Evolutionary conservation across 2,329 filamentous ascomycete species (phyloP), one percentile per base, ranked within the genome.

Genomic region (Bretziella fagacearum): DNA sequence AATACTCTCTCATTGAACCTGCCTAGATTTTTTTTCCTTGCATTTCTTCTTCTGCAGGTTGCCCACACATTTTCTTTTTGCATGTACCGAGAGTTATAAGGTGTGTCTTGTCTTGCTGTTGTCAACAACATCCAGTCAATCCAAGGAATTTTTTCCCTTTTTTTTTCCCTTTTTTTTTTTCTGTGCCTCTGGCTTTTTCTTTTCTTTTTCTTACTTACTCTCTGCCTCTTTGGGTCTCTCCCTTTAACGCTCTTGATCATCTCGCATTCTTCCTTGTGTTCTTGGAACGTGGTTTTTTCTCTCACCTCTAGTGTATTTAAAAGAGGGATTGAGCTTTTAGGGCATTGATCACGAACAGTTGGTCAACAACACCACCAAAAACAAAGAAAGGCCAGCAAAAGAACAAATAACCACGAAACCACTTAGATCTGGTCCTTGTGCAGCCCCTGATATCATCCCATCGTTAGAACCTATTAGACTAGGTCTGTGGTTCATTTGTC

Each of bases 131-230:
- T 25, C 20, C n/a, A 41, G 37, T n/a, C 7, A 41, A 41, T 41
- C 11, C 10, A 41, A 22, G 20, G 20, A 13, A 10, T n/a, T 25
- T 41, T 25, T n/a, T 25, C 37, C 20, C 23, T 23, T 39, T 23
- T 39, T 22, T 39, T 39, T 41, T n/a, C 20, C 37, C 20, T 25
- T 23, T 39, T 17, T 25, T 41, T 41, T n/a, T 37, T 23, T 46
- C 18, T 46, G 7, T 20, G 13, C 23, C 36, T 40, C 18, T 18
- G 10, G n/a, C 32, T 26, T 35, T 45, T 25, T 23, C 7, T 15
- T 15, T 18, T 17, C 18, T 33, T 37, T 37, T 20, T 35, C 30
- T 27, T 6, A 2, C 11, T 7, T 7, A 6, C 7, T 20, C 6
- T 33, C 4, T 26, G n/a, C 41, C n/a, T 44, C 26, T 13, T 44